phyloP scores from a whole-genome alignment of 192 early-diverging fungal species.

The Linnemannia zychae region DNA sequence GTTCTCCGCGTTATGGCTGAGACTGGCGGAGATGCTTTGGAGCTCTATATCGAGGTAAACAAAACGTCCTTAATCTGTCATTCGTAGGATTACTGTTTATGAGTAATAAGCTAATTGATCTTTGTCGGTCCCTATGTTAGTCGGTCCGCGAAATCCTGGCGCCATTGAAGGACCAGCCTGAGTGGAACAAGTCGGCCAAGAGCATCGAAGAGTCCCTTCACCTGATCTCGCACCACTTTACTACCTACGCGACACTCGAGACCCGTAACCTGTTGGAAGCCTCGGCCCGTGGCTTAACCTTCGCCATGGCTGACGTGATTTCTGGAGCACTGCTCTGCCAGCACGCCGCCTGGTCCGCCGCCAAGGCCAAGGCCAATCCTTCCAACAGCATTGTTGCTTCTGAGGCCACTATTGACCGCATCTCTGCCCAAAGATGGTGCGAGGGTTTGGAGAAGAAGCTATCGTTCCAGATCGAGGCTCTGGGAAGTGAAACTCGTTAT shows the following conservation, averaged over 20 bases:
- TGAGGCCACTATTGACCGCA: slow-evolving; percentile 30
- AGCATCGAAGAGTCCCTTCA: slow-evolving; percentile 17
- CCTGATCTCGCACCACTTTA: slow-evolving; percentile 33
- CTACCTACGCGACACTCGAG: slow-evolving; percentile 41
- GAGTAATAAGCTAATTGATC: too few species aligned
- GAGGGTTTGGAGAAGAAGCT: slow-evolving; percentile 35
- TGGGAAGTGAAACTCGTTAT: slow-evolving; percentile 28
- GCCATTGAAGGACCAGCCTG: slow-evolving; percentile 42
- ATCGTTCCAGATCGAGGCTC: slow-evolving; percentile 27
- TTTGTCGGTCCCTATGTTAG: too few species aligned
- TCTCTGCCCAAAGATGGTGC: slow-evolving; percentile 48
- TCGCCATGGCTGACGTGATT: slow-evolving; percentile 63
- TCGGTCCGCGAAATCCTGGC: slow-evolving; percentile 39
- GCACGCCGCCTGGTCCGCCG: slow-evolving; percentile 59
- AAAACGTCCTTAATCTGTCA: not conserved
- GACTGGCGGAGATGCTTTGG: slow-evolving; percentile 62
- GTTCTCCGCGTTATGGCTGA: slow-evolving; percentile 67
- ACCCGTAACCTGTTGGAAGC: slow-evolving; percentile 55
- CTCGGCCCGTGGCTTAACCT: slow-evolving; percentile 63
- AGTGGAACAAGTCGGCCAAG: slow-evolving; percentile 27
- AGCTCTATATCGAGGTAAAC: slow-evolving; percentile 59
- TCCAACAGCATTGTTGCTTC: not conserved
- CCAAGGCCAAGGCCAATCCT: slow-evolving; percentile 19
- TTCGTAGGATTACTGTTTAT: too few species aligned
- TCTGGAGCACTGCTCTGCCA: slow-evolving; percentile 63